phyloP scores from a whole-genome alignment of 2,329 filamentous ascomycete species.

The Stemphylium vesicarium region DNA sequence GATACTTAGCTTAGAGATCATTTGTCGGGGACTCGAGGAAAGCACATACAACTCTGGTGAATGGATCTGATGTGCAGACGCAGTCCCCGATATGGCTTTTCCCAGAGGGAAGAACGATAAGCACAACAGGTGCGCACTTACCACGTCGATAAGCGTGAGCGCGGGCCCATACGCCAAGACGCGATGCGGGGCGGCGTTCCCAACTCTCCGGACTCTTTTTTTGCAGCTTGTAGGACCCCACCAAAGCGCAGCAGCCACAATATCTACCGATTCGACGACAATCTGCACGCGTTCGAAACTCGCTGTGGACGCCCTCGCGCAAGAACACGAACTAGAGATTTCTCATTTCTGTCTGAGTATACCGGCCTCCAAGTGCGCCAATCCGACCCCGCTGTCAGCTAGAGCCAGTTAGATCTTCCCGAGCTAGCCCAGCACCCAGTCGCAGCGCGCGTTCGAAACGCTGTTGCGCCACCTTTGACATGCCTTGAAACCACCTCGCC shows the following conservation, averaged over 20 bases:
- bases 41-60: background rate
- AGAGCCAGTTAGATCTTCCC: conserved; percentile 10
- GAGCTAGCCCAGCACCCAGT: conserved; percentile 7
- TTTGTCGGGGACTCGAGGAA: background rate
- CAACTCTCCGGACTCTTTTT: conserved; percentile 9
- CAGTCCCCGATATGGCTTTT: background rate
- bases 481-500: conserved; percentile 17
- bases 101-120: background rate
- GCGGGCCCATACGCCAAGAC: conserved; percentile 9
- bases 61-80: background rate
- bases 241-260: conserved; percentile 19
- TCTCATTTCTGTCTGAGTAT: background rate
- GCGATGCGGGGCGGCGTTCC: conserved; percentile 9
- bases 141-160: conserved; percentile 2
- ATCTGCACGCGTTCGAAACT: conserved; percentile 19
- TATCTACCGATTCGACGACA: conserved; percentile 15
- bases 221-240: conserved; percentile 17
- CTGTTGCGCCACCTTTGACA: conserved; percentile 14
- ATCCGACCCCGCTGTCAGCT: conserved; percentile 1
- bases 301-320: background rate
- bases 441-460: conserved; percentile 32
- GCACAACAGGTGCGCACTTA: background rate
- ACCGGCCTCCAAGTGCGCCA: background rate
- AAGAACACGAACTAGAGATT: background rate
- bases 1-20: background rate